These are phyloP conservation scores for Paecilomyces formosus DNA, from an alignment of 2,329 filamentous ascomycete species.

Conservation along the genomic window DNA sequence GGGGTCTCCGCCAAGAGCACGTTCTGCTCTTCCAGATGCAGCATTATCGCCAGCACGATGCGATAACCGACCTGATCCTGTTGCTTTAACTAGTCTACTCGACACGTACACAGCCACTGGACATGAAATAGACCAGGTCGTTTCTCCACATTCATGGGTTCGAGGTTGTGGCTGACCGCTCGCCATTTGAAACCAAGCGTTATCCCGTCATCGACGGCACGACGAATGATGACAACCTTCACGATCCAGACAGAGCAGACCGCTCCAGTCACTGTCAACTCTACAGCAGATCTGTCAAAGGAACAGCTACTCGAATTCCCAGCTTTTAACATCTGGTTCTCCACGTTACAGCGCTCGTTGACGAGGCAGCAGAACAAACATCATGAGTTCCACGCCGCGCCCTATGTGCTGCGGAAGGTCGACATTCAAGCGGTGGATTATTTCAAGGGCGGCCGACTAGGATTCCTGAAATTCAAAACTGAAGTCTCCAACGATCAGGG, in stretches of 20 bases:
- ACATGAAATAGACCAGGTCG: not conserved
- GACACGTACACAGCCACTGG: not conserved
- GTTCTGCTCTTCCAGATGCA: not conserved
- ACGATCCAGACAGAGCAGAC: constrained; percentile 24
- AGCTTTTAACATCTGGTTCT: constrained; percentile 50
- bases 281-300: constrained; percentile 35
- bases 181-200: constrained; percentile 2
- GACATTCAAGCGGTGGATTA: constrained; percentile 49
- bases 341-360: constrained; percentile 43
- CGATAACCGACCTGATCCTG: not conserved
- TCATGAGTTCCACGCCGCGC: constrained; percentile 46
- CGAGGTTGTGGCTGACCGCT: constrained; percentile 9
- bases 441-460: constrained; percentile 43
- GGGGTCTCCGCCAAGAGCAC: not conserved
- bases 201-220: not conserved
- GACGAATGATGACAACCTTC: constrained; percentile 35
- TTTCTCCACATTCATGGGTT: constrained; percentile 3
- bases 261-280: constrained; percentile 32
- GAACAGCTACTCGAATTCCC: constrained; percentile 43
- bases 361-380: constrained; percentile 35
- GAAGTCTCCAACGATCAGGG: constrained; percentile 46
- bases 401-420: constrained; percentile 46
- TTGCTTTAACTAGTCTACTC: no score
- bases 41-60: not conserved
- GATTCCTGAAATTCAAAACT: constrained; percentile 51